A percentile compares a stretch with the other conserved stretches of the same genome.
These are phyloP conservation scores for Agrocybe pediades DNA, from an alignment of 768 basidiomycete species.

Conservation along the genomic window DNA sequence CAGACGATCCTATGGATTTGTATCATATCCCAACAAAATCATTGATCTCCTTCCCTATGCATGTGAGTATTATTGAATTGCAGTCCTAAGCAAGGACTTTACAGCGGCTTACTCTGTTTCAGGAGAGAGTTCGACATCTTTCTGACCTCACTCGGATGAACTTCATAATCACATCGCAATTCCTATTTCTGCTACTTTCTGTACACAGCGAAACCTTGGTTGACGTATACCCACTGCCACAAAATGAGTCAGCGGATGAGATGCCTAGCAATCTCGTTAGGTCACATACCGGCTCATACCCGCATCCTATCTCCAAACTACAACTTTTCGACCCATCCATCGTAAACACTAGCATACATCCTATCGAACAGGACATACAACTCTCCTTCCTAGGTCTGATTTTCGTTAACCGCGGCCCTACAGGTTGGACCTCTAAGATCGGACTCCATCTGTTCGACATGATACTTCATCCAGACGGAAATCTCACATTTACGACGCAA, in stretches of 20 bases:
- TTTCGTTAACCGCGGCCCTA: slow-evolving; percentile 15
- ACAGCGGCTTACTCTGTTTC: neutral
- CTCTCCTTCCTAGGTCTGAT: slow-evolving; percentile 22
- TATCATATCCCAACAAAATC: slow-evolving; percentile 24
- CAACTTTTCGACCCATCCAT: slow-evolving; percentile 14
- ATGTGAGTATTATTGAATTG: slow-evolving; percentile 15
- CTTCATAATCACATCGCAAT: slow-evolving; percentile 18
- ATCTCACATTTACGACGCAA: slow-evolving; percentile 12
- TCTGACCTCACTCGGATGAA: slow-evolving; percentile 21
- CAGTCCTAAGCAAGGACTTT: neutral
- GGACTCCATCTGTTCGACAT: slow-evolving; percentile 22
- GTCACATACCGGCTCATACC: slow-evolving; percentile 22
- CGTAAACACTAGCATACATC: too few species aligned
- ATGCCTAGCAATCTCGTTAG: slow-evolving; percentile 8
- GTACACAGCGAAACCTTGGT: slow-evolving; percentile 20
- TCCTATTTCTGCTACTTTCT: slow-evolving; percentile 19
- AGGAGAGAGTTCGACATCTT: slow-evolving; percentile 17
- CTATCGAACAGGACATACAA: slow-evolving; percentile 5
- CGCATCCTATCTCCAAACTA: slow-evolving; percentile 20
- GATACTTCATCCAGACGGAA: slow-evolving; percentile 7
- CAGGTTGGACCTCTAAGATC: slow-evolving; percentile 23
- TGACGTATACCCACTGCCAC: slow-evolving; percentile 21
- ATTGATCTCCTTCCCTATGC: slow-evolving; percentile 18
- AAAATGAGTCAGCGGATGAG: neutral
- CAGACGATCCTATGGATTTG: slow-evolving; percentile 21